Percentiles rank a stretch among this genome's conserved stretches.
phyloP scores from a whole-genome alignment of 2,329 filamentous ascomycete species.

The Cryoendolithus antarcticus region DNA sequence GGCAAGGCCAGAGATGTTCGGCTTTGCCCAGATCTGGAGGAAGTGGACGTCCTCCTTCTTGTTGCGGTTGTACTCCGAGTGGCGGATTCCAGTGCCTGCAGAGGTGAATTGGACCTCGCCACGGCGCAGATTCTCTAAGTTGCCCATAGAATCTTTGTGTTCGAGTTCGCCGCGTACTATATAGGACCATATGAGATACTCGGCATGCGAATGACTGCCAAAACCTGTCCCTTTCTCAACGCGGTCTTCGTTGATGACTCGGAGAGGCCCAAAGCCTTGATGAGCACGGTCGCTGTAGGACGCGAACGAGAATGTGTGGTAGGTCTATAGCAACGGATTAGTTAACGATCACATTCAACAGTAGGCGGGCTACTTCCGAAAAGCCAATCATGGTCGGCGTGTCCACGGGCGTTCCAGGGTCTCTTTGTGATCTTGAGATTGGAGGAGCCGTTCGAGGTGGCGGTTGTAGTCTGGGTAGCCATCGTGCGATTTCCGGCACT shows the following conservation, averaged over 20 bases:
- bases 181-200: slow-evolving; percentile 85
- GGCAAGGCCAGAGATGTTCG: slow-evolving; percentile 58
- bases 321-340: too few species aligned
- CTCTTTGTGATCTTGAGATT: slow-evolving; percentile 57
- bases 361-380: too few species aligned
- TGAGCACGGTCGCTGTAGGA: slow-evolving; percentile 55
- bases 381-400: slow-evolving; percentile 76
- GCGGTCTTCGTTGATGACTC: slow-evolving; percentile 82
- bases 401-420: slow-evolving; percentile 58
- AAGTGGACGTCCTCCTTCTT: slow-evolving; percentile 62
- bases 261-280: slow-evolving; percentile 60
- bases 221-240: slow-evolving; percentile 65
- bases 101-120: slow-evolving; percentile 86
- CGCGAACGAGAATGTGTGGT: slow-evolving; percentile 78
- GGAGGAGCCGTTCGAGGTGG: slow-evolving; percentile 9
- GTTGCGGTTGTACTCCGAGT: slow-evolving; percentile 74
- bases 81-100: slow-evolving; percentile 67
- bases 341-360: too few species aligned
- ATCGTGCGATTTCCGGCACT: slow-evolving; percentile 22
- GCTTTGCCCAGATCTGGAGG: slow-evolving; percentile 77
- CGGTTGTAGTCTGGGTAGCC: slow-evolving; percentile 24
- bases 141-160: slow-evolving; percentile 75
- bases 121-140: slow-evolving; percentile 55
- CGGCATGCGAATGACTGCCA: slow-evolving; percentile 71
- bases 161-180: slow-evolving; percentile 76